Evolutionary conservation across 805 yeast genomes (phyloP), one percentile per base, ranked within the genome.

Genomic region (Metschnikowia orientalis): DNA sequence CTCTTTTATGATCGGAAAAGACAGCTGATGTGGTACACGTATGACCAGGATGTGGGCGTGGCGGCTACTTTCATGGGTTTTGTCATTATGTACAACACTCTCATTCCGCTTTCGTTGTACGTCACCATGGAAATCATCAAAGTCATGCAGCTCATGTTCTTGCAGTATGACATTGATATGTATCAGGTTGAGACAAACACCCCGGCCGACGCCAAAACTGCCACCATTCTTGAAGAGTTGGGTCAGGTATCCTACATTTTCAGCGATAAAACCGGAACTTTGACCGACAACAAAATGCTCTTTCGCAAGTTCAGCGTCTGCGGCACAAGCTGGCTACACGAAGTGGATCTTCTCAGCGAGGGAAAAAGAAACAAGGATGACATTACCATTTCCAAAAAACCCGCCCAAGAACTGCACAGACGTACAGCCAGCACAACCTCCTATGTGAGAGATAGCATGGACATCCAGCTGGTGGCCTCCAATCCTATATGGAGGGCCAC

Each of bases 81-180:
- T 58, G 81, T 92, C 42, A 90, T 92, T 66, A 90, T 92, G 97
- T 90, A 82, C 64, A 92, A 92, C 56, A 92, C 98, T 0, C 73
- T 92, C 63, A 92, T 92, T 53, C 98, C 98, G 0, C 66, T 92
- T 19, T 90, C 97, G 0, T 71, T 92, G 18, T 94, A 92, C 54
- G 97, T 92, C 13, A 88, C 97, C 0, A 85, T 90, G 87, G 99
- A 94, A 56, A 81, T 92, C 40, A 88, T 89, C 52, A 92, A 92
- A 53, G 83, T 84, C 6, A 77, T 83, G 63, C 99, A 92, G 56
- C 72, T 87, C 56, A 58, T 80, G 25, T 67, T 88, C 36, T 66
- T 92, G 50, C 94, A 87, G 53, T 79, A 79, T 74, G 98, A 92
- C 59, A 75, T 92, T 29, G 97, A 94, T 59, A 87, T 92, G 95